Percentiles rank a stretch among this genome's conserved stretches.
Conservation (phyloP, 768 basidiomycete genomes). For the Tulasnella sp. region DNA sequence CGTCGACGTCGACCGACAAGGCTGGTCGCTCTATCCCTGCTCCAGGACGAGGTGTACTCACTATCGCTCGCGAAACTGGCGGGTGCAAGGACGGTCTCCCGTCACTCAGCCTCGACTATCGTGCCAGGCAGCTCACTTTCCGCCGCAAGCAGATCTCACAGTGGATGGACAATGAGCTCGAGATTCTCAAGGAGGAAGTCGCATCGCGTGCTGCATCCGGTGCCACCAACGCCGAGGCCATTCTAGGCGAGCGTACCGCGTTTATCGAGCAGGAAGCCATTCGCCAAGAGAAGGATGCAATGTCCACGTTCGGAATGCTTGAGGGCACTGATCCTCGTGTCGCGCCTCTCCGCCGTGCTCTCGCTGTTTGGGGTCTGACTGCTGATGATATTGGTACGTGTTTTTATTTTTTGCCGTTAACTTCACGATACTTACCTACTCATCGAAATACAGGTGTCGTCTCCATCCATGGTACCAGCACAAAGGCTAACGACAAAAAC, state of each 20-base stretch:
- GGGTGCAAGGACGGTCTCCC: constrained; percentile 60
- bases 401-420: constrained; percentile 20
- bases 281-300: constrained; percentile 84
- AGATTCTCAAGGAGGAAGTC: constrained; percentile 70
- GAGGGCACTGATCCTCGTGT: constrained; percentile 76
- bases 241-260: constrained; percentile 62
- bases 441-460: constrained; percentile 39
- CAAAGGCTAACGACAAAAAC: constrained; percentile 88
- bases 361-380: constrained; percentile 92
- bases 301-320: constrained; percentile 93
- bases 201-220: constrained; percentile 42
- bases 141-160: constrained; percentile 89
- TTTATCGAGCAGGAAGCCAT: constrained; percentile 84
- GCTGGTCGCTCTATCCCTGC: constrained; percentile 97
- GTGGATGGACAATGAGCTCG: constrained; percentile 86
- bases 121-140: constrained; percentile 89
- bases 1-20: constrained; percentile 96
- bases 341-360: constrained; percentile 84
- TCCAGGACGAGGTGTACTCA: constrained; percentile 86
- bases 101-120: constrained; percentile 76
- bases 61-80: constrained; percentile 74
- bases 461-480: constrained; percentile 84
- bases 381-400: constrained; percentile 70
- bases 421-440: not conserved
- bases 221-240: constrained; percentile 47